phyloP scores from a whole-genome alignment of 768 basidiomycete species.

The Pisolithus tinctorius region DNA sequence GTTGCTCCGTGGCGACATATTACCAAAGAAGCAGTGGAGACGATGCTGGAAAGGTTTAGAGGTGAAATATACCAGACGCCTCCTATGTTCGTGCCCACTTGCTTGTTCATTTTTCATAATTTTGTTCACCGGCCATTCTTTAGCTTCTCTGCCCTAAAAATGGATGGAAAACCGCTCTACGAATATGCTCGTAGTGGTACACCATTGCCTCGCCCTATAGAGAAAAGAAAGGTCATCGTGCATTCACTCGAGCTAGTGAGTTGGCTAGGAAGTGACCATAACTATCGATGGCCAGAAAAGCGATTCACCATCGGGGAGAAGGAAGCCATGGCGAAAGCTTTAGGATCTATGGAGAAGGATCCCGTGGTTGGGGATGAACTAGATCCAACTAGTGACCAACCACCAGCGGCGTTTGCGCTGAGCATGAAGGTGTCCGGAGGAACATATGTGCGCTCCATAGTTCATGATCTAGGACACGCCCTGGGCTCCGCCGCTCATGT shows the following conservation, averaged over 20 bases:
- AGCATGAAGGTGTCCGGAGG: slow-evolving; percentile 93
- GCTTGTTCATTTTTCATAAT: neutral
- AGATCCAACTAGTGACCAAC: slow-evolving; percentile 28
- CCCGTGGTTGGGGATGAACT: slow-evolving; percentile 28
- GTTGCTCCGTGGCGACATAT: slow-evolving; percentile 79
- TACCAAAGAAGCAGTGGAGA: slow-evolving; percentile 68
- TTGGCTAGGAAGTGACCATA: slow-evolving; percentile 75
- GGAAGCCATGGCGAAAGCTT: slow-evolving; percentile 57
- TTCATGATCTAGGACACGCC: slow-evolving; percentile 84
- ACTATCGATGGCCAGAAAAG: slow-evolving; percentile 71
- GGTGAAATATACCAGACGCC: slow-evolving; percentile 89
- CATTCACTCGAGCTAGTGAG: slow-evolving; percentile 71
- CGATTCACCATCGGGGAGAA: slow-evolving; percentile 63
- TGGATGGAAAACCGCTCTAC: slow-evolving; percentile 94
- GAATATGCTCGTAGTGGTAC: slow-evolving; percentile 91
- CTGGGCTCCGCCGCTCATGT: slow-evolving; percentile 90
- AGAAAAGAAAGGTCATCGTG: slow-evolving; percentile 75
- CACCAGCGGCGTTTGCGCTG: slow-evolving; percentile 76
- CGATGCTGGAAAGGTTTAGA: slow-evolving; percentile 61
- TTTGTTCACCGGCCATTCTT: slow-evolving; percentile 4
- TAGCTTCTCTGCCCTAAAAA: slow-evolving; percentile 97
- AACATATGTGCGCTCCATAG: slow-evolving; percentile 93
- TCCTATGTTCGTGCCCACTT: slow-evolving; percentile 60
- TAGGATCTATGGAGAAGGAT: slow-evolving; percentile 42
- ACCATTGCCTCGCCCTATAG: slow-evolving; percentile 92